Percentiles rank a stretch among this genome's conserved stretches.
These are phyloP conservation scores for Leccinum rimulosum DNA, from an alignment of 768 basidiomycete species.

Conservation along the genomic window DNA sequence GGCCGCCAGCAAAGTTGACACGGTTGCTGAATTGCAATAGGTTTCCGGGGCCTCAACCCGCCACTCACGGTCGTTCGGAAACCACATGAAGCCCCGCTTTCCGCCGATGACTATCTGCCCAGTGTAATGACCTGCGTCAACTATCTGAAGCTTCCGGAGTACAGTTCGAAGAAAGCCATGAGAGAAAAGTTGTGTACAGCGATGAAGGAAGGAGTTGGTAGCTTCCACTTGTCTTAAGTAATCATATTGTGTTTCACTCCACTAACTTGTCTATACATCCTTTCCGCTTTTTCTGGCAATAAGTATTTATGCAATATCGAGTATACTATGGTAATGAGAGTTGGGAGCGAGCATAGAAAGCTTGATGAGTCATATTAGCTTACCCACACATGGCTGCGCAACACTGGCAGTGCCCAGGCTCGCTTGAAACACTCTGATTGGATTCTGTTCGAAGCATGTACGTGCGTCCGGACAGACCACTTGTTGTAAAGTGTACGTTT, in stretches of 20 bases:
- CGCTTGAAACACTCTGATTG: slow-evolving; percentile 6
- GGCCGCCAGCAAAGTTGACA: neutral
- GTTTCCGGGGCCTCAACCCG: slow-evolving; percentile 93
- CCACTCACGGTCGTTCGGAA: slow-evolving; percentile 95
- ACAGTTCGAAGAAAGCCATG: slow-evolving; percentile 85
- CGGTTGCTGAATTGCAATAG: slow-evolving; percentile 35
- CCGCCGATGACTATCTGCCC: slow-evolving; percentile 91
- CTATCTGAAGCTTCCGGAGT: slow-evolving; percentile 94
- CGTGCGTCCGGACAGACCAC: slow-evolving; percentile 65
- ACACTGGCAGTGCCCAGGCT: slow-evolving; percentile 2
- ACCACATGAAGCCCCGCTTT: slow-evolving; percentile 87
- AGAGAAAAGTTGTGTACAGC: slow-evolving; percentile 78
- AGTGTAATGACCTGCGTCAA: slow-evolving; percentile 99
- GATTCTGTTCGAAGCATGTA: slow-evolving; percentile 27
- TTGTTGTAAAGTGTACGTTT: slow-evolving; percentile 82
- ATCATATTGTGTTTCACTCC: slow-evolving; percentile 16
- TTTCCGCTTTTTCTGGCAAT: slow-evolving; percentile 10
- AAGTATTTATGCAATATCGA: neutral
- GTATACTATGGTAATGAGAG: neutral
- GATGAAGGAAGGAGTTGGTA: slow-evolving; percentile 91
- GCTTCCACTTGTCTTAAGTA: slow-evolving; percentile 90
- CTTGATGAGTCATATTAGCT: slow-evolving; percentile 8
- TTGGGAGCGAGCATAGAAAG: neutral
- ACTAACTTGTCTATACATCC: slow-evolving; percentile 24
- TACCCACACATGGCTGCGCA: slow-evolving; percentile 24